Base-by-base conservation (phyloP, 1,284 basidiomycete genomes). In the Naganishia cerealis region DNA sequence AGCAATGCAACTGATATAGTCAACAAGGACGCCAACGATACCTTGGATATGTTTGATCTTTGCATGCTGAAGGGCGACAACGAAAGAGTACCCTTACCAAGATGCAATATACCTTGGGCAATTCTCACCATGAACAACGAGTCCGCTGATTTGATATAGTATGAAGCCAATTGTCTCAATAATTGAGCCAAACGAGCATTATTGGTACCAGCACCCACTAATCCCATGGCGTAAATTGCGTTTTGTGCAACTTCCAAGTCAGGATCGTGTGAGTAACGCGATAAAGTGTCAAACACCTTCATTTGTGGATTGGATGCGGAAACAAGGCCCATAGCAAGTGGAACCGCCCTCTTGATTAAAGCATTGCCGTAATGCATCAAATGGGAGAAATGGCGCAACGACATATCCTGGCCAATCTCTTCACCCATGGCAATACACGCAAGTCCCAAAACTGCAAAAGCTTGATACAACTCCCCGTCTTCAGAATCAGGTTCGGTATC, bases 301-400 rank as follows among this genome's bases (percentile, higher is more conserved):
- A 98, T 85, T 80, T 92, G 90, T 18, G 96, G 96, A 81, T 99
- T 97, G 66, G 96, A 99, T 18, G 93, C 88, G 78, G 90, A 93
- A 77, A 98, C 87, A 63, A 99, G 87, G 70, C 92, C 95, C 57
- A 99, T 88, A 8, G 95, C 96, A 7, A 99, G 87, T 18, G 96
- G 96, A n/a, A 99, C 90, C 0, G 90, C 85, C 83, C 91, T 91
- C 40, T 96, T 89, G 75, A 99, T 94, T 68, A 88, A 84, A 1
- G 94, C 92, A 76, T 97, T 94, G 70, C 96, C 96, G 74, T 98
- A 99, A 79, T 96, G 94, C 96, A 99, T 99, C 91, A 96, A 82
- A 78, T 97, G 94, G 79, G 95, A 94, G 84, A 97, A 94, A 76
- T 94, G 91, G 73, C 94, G 84, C 72, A 96, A 81, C 3, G 90